These are phyloP conservation scores for Niveomyces coronatus DNA, from an alignment of 2,329 filamentous ascomycete genomes.

Conservation along the genomic window DNA sequence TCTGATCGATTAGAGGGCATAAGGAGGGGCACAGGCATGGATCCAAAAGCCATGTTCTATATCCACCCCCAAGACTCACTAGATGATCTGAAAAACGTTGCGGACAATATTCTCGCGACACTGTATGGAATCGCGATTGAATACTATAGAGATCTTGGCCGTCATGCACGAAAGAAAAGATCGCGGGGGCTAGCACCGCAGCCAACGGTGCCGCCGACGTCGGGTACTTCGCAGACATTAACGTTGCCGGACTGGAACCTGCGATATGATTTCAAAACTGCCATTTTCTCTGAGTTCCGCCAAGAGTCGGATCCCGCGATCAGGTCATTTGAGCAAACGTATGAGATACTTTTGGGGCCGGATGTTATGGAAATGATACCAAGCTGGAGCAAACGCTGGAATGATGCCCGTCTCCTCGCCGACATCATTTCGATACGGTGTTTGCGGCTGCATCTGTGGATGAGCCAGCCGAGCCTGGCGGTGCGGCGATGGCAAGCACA, in stretches of 20 bases:
- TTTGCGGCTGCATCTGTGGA: constrained; percentile 74
- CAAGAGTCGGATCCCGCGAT: constrained; percentile 85
- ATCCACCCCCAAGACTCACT: constrained; percentile 63
- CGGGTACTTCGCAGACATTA: constrained; percentile 76
- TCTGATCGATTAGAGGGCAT: constrained; percentile 69
- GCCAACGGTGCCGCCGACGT: constrained; percentile 73
- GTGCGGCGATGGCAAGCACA: constrained; percentile 74
- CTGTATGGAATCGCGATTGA: constrained; percentile 70
- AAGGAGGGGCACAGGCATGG: constrained; percentile 66
- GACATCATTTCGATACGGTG: constrained; percentile 74
- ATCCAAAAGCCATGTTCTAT: constrained; percentile 78
- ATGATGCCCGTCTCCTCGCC: constrained; percentile 80
- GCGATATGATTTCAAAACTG: constrained; percentile 89
- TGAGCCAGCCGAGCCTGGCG: constrained; percentile 66
- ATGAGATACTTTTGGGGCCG: constrained; percentile 69
- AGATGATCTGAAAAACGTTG: constrained; percentile 62
- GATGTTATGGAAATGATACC: constrained; percentile 84
- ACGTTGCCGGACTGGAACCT: constrained; percentile 83
- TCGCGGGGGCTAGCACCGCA: constrained; percentile 67
- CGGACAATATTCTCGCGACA: constrained; percentile 59
- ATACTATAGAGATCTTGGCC: constrained; percentile 90
- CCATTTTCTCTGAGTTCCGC: constrained; percentile 81
- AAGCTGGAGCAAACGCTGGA: constrained; percentile 82
- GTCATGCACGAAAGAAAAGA: constrained; percentile 81
- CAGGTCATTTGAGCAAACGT: constrained; percentile 77